Percentiles rank a stretch among this genome's conserved stretches.
These are phyloP conservation scores for Coniochaeta prunicola DNA, from an alignment of 2,329 filamentous ascomycete genomes.

Conservation along the genomic window DNA sequence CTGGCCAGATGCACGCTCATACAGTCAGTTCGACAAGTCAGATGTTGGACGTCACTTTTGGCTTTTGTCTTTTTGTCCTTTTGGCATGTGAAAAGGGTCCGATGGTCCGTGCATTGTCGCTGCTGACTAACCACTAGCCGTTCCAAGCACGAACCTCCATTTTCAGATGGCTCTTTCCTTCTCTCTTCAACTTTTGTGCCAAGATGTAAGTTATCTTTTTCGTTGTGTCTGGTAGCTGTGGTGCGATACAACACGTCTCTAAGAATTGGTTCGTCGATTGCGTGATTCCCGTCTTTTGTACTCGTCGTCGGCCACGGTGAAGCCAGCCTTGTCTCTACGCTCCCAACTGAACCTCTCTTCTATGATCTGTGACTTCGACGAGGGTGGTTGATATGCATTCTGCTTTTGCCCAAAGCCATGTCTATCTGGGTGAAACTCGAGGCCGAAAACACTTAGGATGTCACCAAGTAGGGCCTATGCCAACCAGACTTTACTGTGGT, in stretches of 20 bases:
- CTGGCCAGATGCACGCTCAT: not conserved
- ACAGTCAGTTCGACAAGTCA: not conserved
- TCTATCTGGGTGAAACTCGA: too few species aligned
- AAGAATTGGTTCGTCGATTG: too few species aligned
- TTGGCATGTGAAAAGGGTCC: not conserved
- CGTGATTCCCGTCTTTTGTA: not conserved
- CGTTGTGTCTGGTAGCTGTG: too few species aligned
- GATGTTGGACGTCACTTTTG: not conserved
- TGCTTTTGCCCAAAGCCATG: too few species aligned
- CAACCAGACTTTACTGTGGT: too few species aligned
- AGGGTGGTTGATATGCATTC: too few species aligned
- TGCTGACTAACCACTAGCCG: constrained; percentile 2
- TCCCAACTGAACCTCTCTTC: not conserved
- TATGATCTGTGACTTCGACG: too few species aligned
- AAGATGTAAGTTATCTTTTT: too few species aligned
- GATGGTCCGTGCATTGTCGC: not conserved
- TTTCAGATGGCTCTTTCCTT: not conserved
- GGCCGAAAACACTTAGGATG: too few species aligned
- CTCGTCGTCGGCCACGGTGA: not conserved
- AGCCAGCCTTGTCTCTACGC: not conserved
- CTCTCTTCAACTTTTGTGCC: too few species aligned
- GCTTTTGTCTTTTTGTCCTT: not conserved
- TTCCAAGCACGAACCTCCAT: not conserved
- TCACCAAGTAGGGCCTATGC: too few species aligned
- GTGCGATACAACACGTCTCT: too few species aligned